These are phyloP conservation scores for Cenchrus purpureus DNA, from an alignment of 176 grass and related monocot genomes.

Conservation along the genomic window DNA sequence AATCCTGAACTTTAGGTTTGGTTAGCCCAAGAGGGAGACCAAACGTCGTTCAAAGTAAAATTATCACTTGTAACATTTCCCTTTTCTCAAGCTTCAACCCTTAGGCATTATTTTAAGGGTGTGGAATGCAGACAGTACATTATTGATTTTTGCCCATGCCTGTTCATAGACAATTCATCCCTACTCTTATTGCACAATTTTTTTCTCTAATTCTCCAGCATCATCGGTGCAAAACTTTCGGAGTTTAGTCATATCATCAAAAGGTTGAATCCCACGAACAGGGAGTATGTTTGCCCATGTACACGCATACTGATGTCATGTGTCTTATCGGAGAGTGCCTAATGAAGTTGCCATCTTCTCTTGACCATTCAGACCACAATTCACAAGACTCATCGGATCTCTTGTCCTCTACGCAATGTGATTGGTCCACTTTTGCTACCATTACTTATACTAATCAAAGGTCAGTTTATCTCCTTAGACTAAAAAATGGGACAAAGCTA, in stretches of 20 bases:
- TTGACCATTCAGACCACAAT: slow-evolving; percentile 27
- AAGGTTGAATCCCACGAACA: background rate
- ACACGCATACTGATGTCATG: slow-evolving; percentile 14
- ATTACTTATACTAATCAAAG: slow-evolving; percentile 37
- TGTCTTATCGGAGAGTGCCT: slow-evolving; percentile 43
- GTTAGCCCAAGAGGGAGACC: too few relatives aligned
- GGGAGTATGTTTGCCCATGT: slow-evolving; percentile 12
- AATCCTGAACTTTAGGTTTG: too few relatives aligned
- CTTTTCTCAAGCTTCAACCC: background rate
- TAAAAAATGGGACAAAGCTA: slow-evolving; percentile 12
- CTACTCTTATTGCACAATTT: background rate
- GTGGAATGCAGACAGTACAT: background rate
- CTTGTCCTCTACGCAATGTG: slow-evolving; percentile 35
- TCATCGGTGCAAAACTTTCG: background rate
- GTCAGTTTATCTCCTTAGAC: slow-evolving; percentile 18
- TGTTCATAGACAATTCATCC: background rate
- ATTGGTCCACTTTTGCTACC: slow-evolving; percentile 39
- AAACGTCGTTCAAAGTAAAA: too few relatives aligned
- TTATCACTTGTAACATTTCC: background rate
- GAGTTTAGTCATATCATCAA: background rate
- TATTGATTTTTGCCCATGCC: background rate
- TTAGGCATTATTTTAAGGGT: background rate
- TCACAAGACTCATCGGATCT: slow-evolving; percentile 39
- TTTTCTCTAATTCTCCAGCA: background rate
- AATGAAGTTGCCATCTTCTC: slow-evolving; percentile 52